Percentiles rank a stretch among this genome's conserved stretches.
Evolutionary conservation across 2,329 filamentous ascomycete species (phyloP).

Genomic region (Lachnellula cervina): DNA sequence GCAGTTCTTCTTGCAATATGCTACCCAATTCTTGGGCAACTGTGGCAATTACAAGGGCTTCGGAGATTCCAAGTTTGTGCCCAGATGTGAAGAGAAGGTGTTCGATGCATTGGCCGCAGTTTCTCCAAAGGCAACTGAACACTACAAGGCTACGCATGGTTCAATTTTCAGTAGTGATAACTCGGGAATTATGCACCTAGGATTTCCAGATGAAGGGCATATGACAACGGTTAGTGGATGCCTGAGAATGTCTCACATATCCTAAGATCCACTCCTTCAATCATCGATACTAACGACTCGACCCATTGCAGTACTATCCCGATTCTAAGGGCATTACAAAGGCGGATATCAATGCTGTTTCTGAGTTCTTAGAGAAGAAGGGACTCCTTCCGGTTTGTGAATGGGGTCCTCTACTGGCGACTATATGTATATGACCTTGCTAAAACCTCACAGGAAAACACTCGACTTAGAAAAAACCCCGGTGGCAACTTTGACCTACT

Average conservation of each 20-base stretch:
- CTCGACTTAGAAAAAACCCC: conserved; percentile 62
- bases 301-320: conserved; percentile 59
- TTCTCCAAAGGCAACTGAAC: conserved; percentile 53
- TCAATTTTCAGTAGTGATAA: conserved; percentile 66
- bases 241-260: not conserved
- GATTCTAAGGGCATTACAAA: conserved; percentile 70
- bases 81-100: conserved; percentile 59
- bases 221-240: conserved; percentile 51
- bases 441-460: conserved; percentile 57
- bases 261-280: not conserved
- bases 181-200: conserved; percentile 65
- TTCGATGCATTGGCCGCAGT: conserved; percentile 61
- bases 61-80: conserved; percentile 79
- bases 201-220: conserved; percentile 69
- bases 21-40: conserved; percentile 74
- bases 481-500: conserved; percentile 65
- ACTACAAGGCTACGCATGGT: conserved; percentile 64
- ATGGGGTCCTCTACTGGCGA: no score
- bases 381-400: conserved; percentile 50
- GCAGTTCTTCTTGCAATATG: conserved; percentile 68
- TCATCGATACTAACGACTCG: not conserved
- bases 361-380: conserved; percentile 68
- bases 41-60: conserved; percentile 81
- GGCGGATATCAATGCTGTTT: conserved; percentile 66
- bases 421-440: not conserved